A percentile compares a stretch with the other conserved stretches of the same genome.
phyloP scores from a whole-genome alignment of 2,329 filamentous ascomycete species.

The Venturia effusa region DNA sequence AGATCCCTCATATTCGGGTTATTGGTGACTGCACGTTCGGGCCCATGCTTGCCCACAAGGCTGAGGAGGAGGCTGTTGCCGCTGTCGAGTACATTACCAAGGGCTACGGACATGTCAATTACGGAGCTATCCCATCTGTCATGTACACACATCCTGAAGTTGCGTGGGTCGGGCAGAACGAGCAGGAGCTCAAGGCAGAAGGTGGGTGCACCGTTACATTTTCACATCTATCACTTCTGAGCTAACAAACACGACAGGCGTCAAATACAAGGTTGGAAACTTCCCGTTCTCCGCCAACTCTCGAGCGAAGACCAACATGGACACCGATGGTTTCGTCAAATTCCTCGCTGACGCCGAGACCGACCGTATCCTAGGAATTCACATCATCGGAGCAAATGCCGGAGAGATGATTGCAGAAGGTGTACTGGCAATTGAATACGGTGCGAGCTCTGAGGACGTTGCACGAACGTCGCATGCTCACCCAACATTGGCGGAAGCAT shows the following conservation, averaged over 20 bases:
- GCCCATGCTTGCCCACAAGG: conserved; percentile 98
- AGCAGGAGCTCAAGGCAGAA: conserved; percentile 81
- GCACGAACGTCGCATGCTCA: conserved; percentile 53
- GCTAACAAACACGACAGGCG: conserved; percentile 38
- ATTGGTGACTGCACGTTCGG: conserved; percentile 95
- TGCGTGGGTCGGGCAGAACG: conserved; percentile 95
- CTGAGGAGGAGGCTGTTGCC: conserved; percentile 93
- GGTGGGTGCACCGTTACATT: not conserved
- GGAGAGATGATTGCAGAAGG: conserved; percentile 99
- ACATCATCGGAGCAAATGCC: conserved; percentile 92
- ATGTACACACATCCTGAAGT: conserved; percentile 99
- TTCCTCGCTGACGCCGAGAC: conserved; percentile 95
- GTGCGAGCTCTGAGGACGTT: conserved; percentile 89
- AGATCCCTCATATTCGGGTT: conserved; percentile 91
- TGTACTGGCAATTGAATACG: conserved; percentile 90
- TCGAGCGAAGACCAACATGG: conserved; percentile 95
- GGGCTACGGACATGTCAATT: conserved; percentile 97
- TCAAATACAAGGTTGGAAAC: conserved; percentile 84
- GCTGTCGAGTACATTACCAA: conserved; percentile 96
- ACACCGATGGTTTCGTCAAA: conserved; percentile 93
- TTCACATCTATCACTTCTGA: not conserved
- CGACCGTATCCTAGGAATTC: conserved; percentile 85
- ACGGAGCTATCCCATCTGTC: conserved; percentile 91
- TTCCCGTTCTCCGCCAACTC: conserved; percentile 99
- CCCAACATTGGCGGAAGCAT: conserved; percentile 89